Base-by-base conservation (phyloP, 2,329 filamentous ascomycete species). In the Achaetomium macrosporum region DNA sequence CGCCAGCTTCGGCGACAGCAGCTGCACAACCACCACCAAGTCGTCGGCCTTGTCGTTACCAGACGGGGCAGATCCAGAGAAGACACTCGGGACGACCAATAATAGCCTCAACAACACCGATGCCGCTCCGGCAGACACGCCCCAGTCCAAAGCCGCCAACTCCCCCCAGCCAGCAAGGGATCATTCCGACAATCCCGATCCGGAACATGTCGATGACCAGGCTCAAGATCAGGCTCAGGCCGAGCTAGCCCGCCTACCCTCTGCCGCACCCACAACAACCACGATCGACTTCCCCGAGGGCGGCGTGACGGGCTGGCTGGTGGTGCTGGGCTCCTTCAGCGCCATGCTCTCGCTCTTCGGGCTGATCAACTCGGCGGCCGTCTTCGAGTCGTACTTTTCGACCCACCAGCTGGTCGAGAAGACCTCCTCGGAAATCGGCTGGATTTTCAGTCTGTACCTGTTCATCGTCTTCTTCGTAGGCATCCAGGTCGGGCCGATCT, bases 391-490 rank as follows among this genome's bases (percentile, higher is more conserved):
- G 13, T 92, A 92, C 68, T 79, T 95, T 56, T 76, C 81, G 31
- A 78, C 76, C 17, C 74, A 95, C 65, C 88, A 93, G 63, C 76
- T 95, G 17, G 73, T 72, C n/a, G 70, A 77, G 19, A 84, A 90
- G 66, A 79, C 72, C 50, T 76, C 84, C 11, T 84, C 83, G 4
- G 76, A 80, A 47, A 84, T 90, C 45, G 87, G 87, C n/a, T 95
- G 90, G 90, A 88, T 95, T 58, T 91, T 92, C 62, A 84, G 85
- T 61, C 71, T 93, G 47, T 92, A 90, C 65, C 76, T 88, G 30
- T 95, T 93, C 64, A 73, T 92, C 43, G 81, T 87, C 42, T 92
- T 93, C 67, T 88, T 92, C 63, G 83, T 87, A 36, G 88, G 89
- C 25, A 80, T 95, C 10, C 87, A 92, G 63, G 84, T 91, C 46